These are phyloP conservation scores for Microdochium nivale DNA, from an alignment of 2,329 filamentous ascomycete species.

Conservation along the genomic window DNA sequence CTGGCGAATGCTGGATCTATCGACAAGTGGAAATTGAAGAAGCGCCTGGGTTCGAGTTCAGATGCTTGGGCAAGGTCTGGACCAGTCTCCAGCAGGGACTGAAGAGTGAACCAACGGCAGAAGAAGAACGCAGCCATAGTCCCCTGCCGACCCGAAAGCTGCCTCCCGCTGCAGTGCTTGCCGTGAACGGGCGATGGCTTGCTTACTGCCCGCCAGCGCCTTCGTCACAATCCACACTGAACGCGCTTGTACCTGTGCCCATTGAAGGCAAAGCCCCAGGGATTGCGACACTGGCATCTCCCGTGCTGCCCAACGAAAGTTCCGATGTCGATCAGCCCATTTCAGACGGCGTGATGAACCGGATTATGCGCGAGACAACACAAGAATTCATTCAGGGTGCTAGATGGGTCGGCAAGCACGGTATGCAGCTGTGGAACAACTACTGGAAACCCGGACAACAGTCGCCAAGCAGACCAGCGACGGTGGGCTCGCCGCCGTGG, in stretches of 20 bases:
- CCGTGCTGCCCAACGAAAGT: slow-evolving; percentile 58
- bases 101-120: slow-evolving; percentile 37
- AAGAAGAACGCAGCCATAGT: slow-evolving; percentile 31
- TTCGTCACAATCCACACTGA: slow-evolving; percentile 60
- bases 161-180: slow-evolving; percentile 55
- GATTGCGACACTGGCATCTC: slow-evolving; percentile 53
- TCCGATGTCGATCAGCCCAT: slow-evolving; percentile 66
- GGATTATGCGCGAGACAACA: slow-evolving; percentile 69
- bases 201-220: slow-evolving; percentile 68
- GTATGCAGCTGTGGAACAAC: slow-evolving; percentile 68
- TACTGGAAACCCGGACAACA: slow-evolving; percentile 60
- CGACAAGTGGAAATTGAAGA: slow-evolving; percentile 35
- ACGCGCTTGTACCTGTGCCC: slow-evolving; percentile 54
- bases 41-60: slow-evolving; percentile 37
- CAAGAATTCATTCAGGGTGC: slow-evolving; percentile 70
- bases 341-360: slow-evolving; percentile 63
- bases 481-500: slow-evolving; percentile 37
- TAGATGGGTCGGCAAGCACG: slow-evolving; percentile 69
- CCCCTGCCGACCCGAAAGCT: slow-evolving; percentile 29
- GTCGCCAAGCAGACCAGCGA: slow-evolving; percentile 33
- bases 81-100: slow-evolving; percentile 65
- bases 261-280: slow-evolving; percentile 47
- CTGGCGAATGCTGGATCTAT: slow-evolving; percentile 82
- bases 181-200: slow-evolving; percentile 66
- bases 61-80: slow-evolving; percentile 85